Evolutionary conservation across 2,329 filamentous ascomycete genomes (phyloP).

Genomic region (Trichoderma hamatum): DNA sequence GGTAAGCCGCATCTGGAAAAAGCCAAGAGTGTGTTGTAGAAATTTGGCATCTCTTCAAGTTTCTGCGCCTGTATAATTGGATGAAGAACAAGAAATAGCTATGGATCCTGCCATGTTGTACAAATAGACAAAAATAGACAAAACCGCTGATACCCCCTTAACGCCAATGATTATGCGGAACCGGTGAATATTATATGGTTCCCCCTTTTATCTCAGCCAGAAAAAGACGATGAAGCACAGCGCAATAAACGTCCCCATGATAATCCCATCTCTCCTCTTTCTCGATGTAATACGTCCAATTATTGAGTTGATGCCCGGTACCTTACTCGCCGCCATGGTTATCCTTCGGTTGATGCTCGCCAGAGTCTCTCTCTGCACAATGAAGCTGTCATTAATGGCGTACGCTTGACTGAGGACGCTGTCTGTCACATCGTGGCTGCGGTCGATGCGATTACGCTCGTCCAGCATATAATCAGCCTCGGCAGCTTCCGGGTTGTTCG

Average conservation of each 20-base stretch:
- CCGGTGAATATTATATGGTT: slow-evolving; percentile 33
- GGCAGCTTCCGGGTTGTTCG: slow-evolving; percentile 75
- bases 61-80: slow-evolving; percentile 31
- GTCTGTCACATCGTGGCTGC: slow-evolving; percentile 87
- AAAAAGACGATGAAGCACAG: slow-evolving; percentile 87
- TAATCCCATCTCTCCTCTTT: slow-evolving; percentile 92
- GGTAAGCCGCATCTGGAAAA: slow-evolving; percentile 39
- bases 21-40: slow-evolving; percentile 33
- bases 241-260: slow-evolving; percentile 88
- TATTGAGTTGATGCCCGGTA: slow-evolving; percentile 89
- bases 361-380: slow-evolving; percentile 82
- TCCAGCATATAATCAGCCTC: slow-evolving; percentile 98
- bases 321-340: slow-evolving; percentile 82
- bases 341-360: slow-evolving; percentile 89
- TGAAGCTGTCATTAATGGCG: slow-evolving; percentile 91
- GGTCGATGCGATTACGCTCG: slow-evolving; percentile 82
- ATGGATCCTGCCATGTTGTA: slow-evolving; percentile 36
- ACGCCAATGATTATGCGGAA: slow-evolving; percentile 38
- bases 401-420: slow-evolving; percentile 93
- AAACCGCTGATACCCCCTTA: slow-evolving; percentile 43
- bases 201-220: slow-evolving; percentile 64
- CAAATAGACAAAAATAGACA: slow-evolving; percentile 35
- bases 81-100: slow-evolving; percentile 8
- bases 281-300: slow-evolving; percentile 92
- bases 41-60: slow-evolving; percentile 28